Evolutionary conservation across 345 rosid genomes (phyloP), one percentile per base, ranked within the genome.

Genomic region (Eucalyptus albens): DNA sequence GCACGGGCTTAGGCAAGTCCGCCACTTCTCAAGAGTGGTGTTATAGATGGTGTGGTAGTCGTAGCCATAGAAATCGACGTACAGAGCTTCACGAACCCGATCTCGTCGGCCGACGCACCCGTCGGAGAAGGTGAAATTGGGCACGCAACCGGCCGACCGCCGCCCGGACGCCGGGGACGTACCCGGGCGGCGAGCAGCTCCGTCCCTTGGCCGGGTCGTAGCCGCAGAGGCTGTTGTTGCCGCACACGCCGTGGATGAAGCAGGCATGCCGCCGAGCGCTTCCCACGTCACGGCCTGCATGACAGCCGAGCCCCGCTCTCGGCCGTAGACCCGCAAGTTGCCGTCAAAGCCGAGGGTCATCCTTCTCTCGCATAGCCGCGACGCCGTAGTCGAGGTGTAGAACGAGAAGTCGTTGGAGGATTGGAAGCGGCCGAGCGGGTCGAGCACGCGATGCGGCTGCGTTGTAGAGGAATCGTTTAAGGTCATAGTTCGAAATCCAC

Each of bases 291-390:
- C 91, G 42, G 29, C 59, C n/a, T n/a, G n/a, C n/a, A n/a, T n/a
- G 4, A 29, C 27, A 15, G 31, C 82, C 6, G 19, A 87, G 5
- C 29, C 44, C 11, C 86, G 37, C 26, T 88, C 86, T 21, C 88
- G 88, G 85, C 94, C 91, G 62, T 94, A 94, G 33, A 93, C 24
- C 13, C 92, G 85, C 67, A 94, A 50, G 81, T 91, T 91, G 42
- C 94, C 94, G 77, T 94, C 95, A 49, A 27, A 77, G 89, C 93
- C 94, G 29, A 94, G 90, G 29, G 88, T 93, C 37, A 94, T 55
- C 85, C 42, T 40, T 40, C 42, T 40, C 42, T 40, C n/a, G 42
- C 37, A 33, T 33, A 33, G 37, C 37, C 37, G 37, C 37, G 37
- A 33, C 37, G 37, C 37, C 37, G 37, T 33, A 33, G 37, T 33